Evolutionary conservation across 208 protist species (phyloP).

Genomic region (Polymyxa betae): DNA sequence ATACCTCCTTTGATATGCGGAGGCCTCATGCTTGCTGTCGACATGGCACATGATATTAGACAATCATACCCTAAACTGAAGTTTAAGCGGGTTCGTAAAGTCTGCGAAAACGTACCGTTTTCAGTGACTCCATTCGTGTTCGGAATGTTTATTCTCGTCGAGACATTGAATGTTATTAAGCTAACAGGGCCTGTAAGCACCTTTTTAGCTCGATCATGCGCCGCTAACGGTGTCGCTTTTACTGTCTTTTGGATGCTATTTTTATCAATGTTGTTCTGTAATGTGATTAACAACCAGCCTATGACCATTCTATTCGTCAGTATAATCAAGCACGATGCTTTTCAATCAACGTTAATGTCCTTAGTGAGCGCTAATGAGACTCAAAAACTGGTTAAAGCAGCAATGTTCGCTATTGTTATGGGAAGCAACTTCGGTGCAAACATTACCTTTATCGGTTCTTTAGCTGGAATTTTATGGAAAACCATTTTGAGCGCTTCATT

Average conservation of each 20-base stretch:
- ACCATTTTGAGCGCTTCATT: background rate
- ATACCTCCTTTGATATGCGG: background rate
- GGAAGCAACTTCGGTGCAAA: background rate
- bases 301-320: background rate
- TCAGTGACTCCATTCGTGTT: background rate
- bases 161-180: background rate
- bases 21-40: background rate
- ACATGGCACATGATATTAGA: background rate
- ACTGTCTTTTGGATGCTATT: background rate
- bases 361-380: too few species aligned
- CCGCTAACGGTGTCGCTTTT: background rate
- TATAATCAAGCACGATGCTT: background rate
- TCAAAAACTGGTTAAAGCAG: background rate
- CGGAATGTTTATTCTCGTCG: background rate
- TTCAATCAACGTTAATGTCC: background rate
- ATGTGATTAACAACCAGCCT: slow-evolving; percentile 1
- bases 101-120: background rate
- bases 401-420: background rate
- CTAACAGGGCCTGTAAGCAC: background rate
- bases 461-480: background rate
- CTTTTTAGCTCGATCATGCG: background rate
- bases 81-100: background rate
- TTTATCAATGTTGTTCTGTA: background rate
- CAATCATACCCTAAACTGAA: too few species aligned
- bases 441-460: background rate